Conservation (phyloP, 495 filamentous ascomycete genomes). For the Trichoderma parareesei region DNA sequence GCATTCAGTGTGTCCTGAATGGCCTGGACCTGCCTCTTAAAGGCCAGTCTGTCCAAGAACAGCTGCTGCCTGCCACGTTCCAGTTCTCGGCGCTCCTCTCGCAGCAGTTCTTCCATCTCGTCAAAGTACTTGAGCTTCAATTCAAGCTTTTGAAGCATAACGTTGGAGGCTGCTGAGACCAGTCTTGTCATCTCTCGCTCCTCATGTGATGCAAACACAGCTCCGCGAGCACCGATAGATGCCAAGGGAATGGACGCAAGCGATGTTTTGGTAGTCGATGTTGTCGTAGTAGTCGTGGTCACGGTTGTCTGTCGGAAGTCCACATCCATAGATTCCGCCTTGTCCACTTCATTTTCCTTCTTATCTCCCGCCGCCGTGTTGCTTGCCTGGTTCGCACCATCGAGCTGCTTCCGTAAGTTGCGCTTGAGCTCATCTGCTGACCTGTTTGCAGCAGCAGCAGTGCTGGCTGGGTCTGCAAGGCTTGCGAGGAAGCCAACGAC, state of each 20-base stretch:
- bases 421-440: conserved; percentile 78
- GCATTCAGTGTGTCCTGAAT: conserved; percentile 68
- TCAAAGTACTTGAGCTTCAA: conserved; percentile 87
- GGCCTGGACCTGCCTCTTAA: conserved; percentile 78
- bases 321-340: conserved; percentile 51
- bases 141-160: conserved; percentile 75
- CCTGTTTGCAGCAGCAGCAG: conserved; percentile 78
- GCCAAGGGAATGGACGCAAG: conserved; percentile 75
- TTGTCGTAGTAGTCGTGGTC: conserved; percentile 33
- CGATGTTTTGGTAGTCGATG: conserved; percentile 45
- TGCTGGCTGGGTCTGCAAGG: conserved; percentile 77
- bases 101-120: conserved; percentile 86
- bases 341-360: conserved; percentile 41
- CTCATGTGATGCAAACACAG: conserved; percentile 85
- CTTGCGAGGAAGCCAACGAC: conserved; percentile 88
- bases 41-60: conserved; percentile 82
- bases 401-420: conserved; percentile 62
- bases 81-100: conserved; percentile 85
- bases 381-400: conserved; percentile 52
- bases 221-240: conserved; percentile 73
- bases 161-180: conserved; percentile 76
- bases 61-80: conserved; percentile 86
- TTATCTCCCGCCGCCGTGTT: conserved; percentile 13
- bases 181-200: conserved; percentile 93
- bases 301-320: conserved; percentile 38